Evolutionary conservation across 345 rosid species (phyloP), one percentile per base, ranked within the genome.

Genomic region (Brassica nigra): DNA sequence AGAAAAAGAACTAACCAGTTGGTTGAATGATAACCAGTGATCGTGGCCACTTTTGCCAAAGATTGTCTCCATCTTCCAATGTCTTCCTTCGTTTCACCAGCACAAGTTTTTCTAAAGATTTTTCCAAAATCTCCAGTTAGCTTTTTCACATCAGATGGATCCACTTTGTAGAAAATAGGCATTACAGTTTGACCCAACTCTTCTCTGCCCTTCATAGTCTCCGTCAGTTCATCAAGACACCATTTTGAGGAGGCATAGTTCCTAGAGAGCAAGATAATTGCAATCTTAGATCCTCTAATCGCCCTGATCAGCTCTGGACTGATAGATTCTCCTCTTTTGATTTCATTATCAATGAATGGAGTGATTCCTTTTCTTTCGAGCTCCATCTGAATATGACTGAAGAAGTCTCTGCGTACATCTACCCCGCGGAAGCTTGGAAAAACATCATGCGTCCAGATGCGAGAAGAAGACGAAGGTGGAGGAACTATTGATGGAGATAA

Each of bases 181-280:
- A 73, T 8, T 2, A 39, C 76, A 5, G 39, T 73, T 3, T 73
- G 76, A 42, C 68, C 68, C 39, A 39, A 15, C 68, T 73, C 76
- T 28, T 62, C 18, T 62, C 68, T 61, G 5, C 68, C 39, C 29
- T 73, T 73, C 7, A 73, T 62, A 62, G 62, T 73, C 68, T 73
- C 76, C 0, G 62, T 68, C 2, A 73, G 10, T 15, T 73, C 76
- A 1, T 73, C 76, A 28, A 73, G 76, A 62, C 76, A 73, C 76
- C 76, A 73, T 10, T 28, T 42, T 5, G 76, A 73, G 20, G 70
- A 74, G 5, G 77, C 77, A 2, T 74, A 74, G 16, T 47, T 74
- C 49, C 33, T 62, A 1, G 70, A 74, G 31, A 73, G 0, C 77
- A 63, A 31, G 31, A 63, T 11, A 1, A 63, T 0, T 47, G 62